Conservation (phyloP, 1,139 yeast genomes). For the Lodderomyces parapsilosis region DNA sequence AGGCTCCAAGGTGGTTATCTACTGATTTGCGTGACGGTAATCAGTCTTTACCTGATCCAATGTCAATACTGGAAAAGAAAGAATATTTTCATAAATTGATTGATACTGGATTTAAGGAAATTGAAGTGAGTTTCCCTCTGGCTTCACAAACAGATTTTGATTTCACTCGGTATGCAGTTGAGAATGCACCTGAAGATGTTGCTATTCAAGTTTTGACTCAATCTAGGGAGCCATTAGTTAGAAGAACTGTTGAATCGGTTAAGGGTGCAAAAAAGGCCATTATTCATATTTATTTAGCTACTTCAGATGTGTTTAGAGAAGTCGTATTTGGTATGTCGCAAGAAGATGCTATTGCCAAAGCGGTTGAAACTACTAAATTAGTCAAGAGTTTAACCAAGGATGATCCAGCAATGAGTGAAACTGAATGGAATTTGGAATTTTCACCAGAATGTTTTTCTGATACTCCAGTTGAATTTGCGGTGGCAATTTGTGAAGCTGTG, state of each 20-base stretch:
- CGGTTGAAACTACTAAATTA: conserved; percentile 41
- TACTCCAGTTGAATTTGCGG: conserved; percentile 43
- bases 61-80: conserved; percentile 46
- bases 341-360: conserved; percentile 41
- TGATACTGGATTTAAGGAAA: conserved; percentile 48
- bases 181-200: conserved; percentile 47
- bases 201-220: conserved; percentile 48
- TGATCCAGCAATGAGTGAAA: conserved; percentile 33
- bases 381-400: conserved; percentile 45
- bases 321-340: conserved; percentile 46
- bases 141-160: conserved; percentile 52
- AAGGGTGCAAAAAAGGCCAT: conserved; percentile 49
- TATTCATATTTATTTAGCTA: conserved; percentile 48
- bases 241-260: conserved; percentile 46
- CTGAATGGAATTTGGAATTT: conserved; percentile 47
- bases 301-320: conserved; percentile 46
- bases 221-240: conserved; percentile 44
- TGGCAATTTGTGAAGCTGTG: conserved; percentile 48
- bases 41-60: conserved; percentile 51
- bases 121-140: conserved; percentile 49
- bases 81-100: conserved; percentile 45
- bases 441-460: conserved; percentile 50
- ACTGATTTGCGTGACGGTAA: conserved; percentile 52
- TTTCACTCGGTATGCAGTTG: conserved; percentile 48
- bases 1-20: conserved; percentile 50